phyloP scores from a whole-genome alignment of 2,329 filamentous ascomycete genomes.

The Pseudogymnoascus sp. region DNA sequence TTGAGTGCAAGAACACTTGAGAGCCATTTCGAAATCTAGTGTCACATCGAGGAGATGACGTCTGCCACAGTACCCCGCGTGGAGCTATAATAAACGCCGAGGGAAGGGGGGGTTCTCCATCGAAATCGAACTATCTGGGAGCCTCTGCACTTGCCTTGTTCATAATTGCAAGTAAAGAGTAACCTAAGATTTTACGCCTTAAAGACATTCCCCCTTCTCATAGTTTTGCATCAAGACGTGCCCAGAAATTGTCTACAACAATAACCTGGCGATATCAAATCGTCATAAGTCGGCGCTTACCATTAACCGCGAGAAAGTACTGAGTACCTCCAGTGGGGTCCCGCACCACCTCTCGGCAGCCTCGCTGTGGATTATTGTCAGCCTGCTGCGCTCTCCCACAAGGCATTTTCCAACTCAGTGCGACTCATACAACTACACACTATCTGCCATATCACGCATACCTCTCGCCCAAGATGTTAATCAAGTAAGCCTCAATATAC shows the following conservation, averaged over 20 bases:
- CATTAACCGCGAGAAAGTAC: conserved; percentile 4
- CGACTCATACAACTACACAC: neutral
- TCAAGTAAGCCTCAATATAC: conserved; percentile 37
- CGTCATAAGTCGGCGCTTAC: conserved; percentile 4
- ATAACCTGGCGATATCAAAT: neutral
- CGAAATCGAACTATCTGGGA: neutral
- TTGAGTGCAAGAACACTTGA: neutral
- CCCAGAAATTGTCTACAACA: neutral
- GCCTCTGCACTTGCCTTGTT: neutral
- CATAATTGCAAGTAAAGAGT: neutral
- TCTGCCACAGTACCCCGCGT: neutral
- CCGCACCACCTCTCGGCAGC: conserved; percentile 6
- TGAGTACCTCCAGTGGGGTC: conserved; percentile 5
- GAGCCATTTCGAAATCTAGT: too few relatives aligned
- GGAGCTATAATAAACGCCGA: neutral
- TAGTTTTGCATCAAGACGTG: neutral
- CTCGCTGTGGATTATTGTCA: conserved; percentile 8
- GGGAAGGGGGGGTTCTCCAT: neutral
- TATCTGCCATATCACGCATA: neutral
- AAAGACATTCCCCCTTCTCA: neutral
- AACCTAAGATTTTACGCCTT: neutral
- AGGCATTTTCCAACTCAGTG: neutral
- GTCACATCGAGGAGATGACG: neutral
- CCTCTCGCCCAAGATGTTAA: conserved; percentile 37
- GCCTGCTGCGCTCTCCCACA: conserved; percentile 5